Conservation (phyloP, 345 rosid species). For the Eucalyptus polyanthemos region DNA sequence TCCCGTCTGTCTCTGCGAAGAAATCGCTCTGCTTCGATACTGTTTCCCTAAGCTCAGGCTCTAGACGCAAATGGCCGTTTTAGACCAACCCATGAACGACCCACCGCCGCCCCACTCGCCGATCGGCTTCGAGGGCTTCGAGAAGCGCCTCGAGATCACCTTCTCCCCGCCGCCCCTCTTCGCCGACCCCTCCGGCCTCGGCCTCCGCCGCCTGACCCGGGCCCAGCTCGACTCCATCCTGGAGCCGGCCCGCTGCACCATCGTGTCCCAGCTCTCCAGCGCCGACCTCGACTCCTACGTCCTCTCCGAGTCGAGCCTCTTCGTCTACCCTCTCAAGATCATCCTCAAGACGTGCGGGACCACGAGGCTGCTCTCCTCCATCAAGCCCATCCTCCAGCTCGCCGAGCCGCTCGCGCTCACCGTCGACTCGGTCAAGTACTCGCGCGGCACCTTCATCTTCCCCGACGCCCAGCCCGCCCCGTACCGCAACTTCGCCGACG, state of each 20-base stretch:
- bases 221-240: constrained; percentile 52
- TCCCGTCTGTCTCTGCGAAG: background rate
- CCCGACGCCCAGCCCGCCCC: constrained; percentile 65
- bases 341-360: constrained; percentile 83
- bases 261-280: constrained; percentile 53
- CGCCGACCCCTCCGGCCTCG: constrained; percentile 33
- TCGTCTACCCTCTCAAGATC: constrained; percentile 43
- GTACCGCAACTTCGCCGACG: constrained; percentile 67
- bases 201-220: constrained; percentile 35
- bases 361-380: constrained; percentile 52
- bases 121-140: constrained; percentile 66
- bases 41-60: background rate
- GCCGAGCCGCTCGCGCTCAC: constrained; percentile 29
- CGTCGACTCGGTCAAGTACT: constrained; percentile 35
- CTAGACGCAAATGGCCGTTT: background rate
- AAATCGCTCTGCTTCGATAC: background rate
- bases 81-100: background rate
- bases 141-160: constrained; percentile 61
- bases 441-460: constrained; percentile 81
- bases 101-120: constrained; percentile 10
- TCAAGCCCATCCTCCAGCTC: constrained; percentile 32
- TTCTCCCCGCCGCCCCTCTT: constrained; percentile 41
- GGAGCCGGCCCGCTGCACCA: constrained; percentile 49
- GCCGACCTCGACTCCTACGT: constrained; percentile 62
- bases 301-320: constrained; percentile 78